Evolutionary conservation across 768 basidiomycete species (phyloP), one percentile per base, ranked within the genome.

Genomic region (Leccinum broughii): DNA sequence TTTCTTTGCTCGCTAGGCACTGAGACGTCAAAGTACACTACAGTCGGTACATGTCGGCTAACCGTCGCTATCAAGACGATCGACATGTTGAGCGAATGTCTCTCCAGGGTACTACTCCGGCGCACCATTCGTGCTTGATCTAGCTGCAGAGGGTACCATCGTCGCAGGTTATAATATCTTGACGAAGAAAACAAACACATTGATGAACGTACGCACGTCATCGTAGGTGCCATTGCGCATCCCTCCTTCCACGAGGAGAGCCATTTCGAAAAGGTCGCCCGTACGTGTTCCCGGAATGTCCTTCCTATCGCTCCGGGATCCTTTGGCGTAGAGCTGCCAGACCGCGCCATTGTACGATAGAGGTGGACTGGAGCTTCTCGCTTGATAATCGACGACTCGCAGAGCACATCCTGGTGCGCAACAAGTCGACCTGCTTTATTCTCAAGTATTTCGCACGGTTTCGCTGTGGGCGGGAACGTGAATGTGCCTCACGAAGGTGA

Each of bases 91-190:
- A 61, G 9, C 13, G 3, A 46, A 24, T 10, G 0, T 30, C 4
- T 20, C n/a, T 22, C 14, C 32, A 84, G 83, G 84, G 4, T 85
- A 85, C 55, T 87, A 83, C 65, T 85, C 84, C 60, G 83, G 84
- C 3, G 85, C 74, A 6, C 78, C 83, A 0, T 83, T 77, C 55
- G 77, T 77, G 5, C 70, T 84, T 54, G 76, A 84, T 24, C 70
- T 80, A 3, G 77, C 77, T 1, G 74, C 77, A 3, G 77, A 74
- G 0, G 78, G 80, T 24, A 72, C 75, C 54, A 70, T 83, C 51
- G 72, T 76, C 3, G 82, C 83, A 49, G 77, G 84, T 84, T 63
- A 41, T 8, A 6, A 20, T 11, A 15, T 41, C 20, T 11, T 6
- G 20, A 48, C 17, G 46, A 48, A 11, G 39, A 17, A 22, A 46